These are phyloP conservation scores for Globisporangium parvum DNA, from an alignment of 352 stramenopile species.

Conservation along the genomic window DNA sequence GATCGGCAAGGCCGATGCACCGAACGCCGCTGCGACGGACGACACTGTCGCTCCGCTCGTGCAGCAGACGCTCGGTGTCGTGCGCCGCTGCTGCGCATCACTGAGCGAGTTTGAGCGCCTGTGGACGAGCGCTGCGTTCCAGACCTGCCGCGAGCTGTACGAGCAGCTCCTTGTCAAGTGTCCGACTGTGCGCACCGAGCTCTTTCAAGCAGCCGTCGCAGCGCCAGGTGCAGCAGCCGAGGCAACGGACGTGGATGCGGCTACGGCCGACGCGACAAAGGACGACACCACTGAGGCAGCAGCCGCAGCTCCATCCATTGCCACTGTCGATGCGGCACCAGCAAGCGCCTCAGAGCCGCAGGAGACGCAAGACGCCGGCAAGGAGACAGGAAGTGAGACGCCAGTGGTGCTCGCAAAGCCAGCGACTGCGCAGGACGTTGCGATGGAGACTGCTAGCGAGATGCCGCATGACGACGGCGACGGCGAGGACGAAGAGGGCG, in stretches of 20 bases:
- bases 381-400: neutral
- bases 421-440: neutral
- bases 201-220: slow-evolving; percentile 15
- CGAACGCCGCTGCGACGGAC: slow-evolving; percentile 1
- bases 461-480: neutral
- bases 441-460: neutral
- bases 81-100: slow-evolving; percentile 35
- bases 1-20: slow-evolving; percentile 34
- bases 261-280: neutral
- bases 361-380: neutral
- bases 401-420: neutral
- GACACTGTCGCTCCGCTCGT: slow-evolving; percentile 32
- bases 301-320: neutral
- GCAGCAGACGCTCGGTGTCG: slow-evolving; percentile 34
- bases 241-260: neutral
- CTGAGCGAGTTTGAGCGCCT: slow-evolving; percentile 60
- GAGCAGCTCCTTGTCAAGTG: slow-evolving; percentile 51
- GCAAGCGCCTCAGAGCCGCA: neutral
- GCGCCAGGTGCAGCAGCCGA: neutral
- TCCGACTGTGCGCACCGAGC: slow-evolving; percentile 12
- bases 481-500: neutral
- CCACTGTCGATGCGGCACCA: neutral
- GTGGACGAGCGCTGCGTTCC: slow-evolving; percentile 52
- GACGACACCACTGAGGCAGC: neutral
- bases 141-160: slow-evolving; percentile 48